Evolutionary conservation across 257 asterid genomes (phyloP), one percentile per base, ranked within the genome.

Genomic region (Mentha longifolia): DNA sequence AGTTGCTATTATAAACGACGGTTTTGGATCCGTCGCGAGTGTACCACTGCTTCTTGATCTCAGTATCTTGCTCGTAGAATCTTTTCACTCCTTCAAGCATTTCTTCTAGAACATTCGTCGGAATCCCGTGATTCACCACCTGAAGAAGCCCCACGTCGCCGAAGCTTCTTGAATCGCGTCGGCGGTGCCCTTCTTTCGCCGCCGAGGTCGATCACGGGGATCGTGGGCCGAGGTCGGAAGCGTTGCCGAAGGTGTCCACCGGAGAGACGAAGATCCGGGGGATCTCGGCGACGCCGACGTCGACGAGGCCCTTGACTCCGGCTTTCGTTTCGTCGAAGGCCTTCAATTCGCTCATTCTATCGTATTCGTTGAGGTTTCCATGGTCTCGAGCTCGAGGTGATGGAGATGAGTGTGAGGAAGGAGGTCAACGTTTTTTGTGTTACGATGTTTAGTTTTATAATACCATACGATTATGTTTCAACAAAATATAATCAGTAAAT

Each of bases 281-380:
- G 25, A 86, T 75, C 11, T 57, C 15, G 31, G 80, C 65, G 30
- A 70, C 20, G 41, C 89, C 83, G 41, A 68, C 72, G 9, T 86
- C 92, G 4, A 82, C 74, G 5, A 86, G 79, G 15, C 89, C 89
- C 62, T 86, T 86, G 0, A 84, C 92, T 10, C 92, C 92, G 10
- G 83, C 77, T 50, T 71, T 80, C 6, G 89, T 76, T 9, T 82
- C 83, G 46, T 86, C 92, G 46, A 86, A 86, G 1, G 82, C 83
- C 42, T 50, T 75, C 15, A 87, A 11, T 17, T 81, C 88, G 39
- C 55, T 71, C 17, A 42, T n/a, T 28, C 82, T 73, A 25, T 76
- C 78, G 30, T 41, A 78, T 7, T 45, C 16, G 30, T 16, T n/a
- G 72, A 13, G 33, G 15, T 56, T 46, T 58, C 74, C 78, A 74